Percentiles rank a stretch among this genome's conserved stretches.
Evolutionary conservation across 805 yeast species (phyloP).

Genomic region (Cephaloascus fragrans): DNA sequence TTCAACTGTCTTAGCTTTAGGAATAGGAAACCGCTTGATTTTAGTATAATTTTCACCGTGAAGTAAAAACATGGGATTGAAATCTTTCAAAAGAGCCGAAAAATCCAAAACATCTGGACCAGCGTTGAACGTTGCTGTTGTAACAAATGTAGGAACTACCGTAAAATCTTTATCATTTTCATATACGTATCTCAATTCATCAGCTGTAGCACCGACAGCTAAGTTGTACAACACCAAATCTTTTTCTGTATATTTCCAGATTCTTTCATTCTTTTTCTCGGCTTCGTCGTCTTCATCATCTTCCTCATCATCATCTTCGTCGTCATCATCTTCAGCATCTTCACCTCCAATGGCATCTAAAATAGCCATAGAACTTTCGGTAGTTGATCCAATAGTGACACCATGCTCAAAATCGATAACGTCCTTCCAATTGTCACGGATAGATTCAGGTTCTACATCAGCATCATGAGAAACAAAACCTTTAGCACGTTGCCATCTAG

Average conservation of each 20-base stretch:
- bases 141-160: slow-evolving; percentile 84
- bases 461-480: slow-evolving; percentile 63
- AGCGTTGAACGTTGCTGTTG: slow-evolving; percentile 71
- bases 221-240: slow-evolving; percentile 79
- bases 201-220: slow-evolving; percentile 77
- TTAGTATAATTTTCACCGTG: slow-evolving; percentile 95
- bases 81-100: slow-evolving; percentile 58
- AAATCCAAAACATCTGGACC: slow-evolving; percentile 48
- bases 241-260: slow-evolving; percentile 51
- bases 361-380: slow-evolving; percentile 76
- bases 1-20: slow-evolving; percentile 53
- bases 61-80: slow-evolving; percentile 79
- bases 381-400: slow-evolving; percentile 49
- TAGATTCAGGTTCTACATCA: slow-evolving; percentile 53
- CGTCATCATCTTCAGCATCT: slow-evolving; percentile 36
- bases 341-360: slow-evolving; percentile 48
- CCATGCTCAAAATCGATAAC: slow-evolving; percentile 53
- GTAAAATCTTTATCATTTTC: slow-evolving; percentile 74
- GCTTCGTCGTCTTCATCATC: slow-evolving; percentile 26
- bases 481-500: slow-evolving; percentile 90
- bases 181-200: slow-evolving; percentile 69
- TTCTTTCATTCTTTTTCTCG: slow-evolving; percentile 28
- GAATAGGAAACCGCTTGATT: slow-evolving; percentile 67
- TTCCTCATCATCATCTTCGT: slow-evolving; percentile 32
- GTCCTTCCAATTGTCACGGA: slow-evolving; percentile 56